These are phyloP conservation scores for Aureobasidium sp. DNA, from an alignment of 2,329 filamentous ascomycete genomes.

Conservation along the genomic window DNA sequence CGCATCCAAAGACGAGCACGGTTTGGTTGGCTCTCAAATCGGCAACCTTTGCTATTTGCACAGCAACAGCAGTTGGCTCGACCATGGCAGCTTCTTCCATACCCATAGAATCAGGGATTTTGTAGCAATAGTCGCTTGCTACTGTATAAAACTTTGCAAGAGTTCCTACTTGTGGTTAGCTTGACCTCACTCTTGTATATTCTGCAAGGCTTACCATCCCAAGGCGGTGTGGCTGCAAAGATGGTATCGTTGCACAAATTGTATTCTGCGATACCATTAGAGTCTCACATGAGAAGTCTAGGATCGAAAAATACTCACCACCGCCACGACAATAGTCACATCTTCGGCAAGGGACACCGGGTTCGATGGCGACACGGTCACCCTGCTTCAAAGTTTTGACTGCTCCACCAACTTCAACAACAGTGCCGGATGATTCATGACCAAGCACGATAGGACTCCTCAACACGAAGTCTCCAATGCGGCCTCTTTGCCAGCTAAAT, in stretches of 20 bases:
- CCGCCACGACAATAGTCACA: slow-evolving; percentile 34
- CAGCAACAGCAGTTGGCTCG: slow-evolving; percentile 45
- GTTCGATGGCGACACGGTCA: slow-evolving; percentile 42
- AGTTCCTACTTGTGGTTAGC: slow-evolving; percentile 28
- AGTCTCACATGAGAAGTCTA: no score
- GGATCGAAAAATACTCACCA: slow-evolving; percentile 32
- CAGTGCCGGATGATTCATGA: slow-evolving; percentile 37
- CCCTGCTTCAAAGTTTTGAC: slow-evolving; percentile 38
- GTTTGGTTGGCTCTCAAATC: slow-evolving; percentile 34
- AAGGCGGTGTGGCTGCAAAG: slow-evolving; percentile 44
- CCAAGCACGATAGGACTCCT: slow-evolving; percentile 46
- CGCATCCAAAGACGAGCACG: slow-evolving; percentile 41
- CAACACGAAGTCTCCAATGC: slow-evolving; percentile 53
- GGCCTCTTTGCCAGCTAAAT: slow-evolving; percentile 49
- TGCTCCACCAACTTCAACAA: slow-evolving; percentile 33
- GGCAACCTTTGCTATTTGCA: slow-evolving; percentile 37
- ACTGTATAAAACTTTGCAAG: slow-evolving; percentile 42
- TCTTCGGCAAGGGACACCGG: slow-evolving; percentile 37
- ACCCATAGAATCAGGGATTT: slow-evolving; percentile 35
- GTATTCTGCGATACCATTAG: slow-evolving; percentile 57
- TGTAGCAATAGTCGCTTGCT: slow-evolving; percentile 41
- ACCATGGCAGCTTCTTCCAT: slow-evolving; percentile 46
- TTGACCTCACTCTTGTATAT: neutral
- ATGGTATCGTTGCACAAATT: slow-evolving; percentile 62
- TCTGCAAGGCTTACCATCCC: slow-evolving; percentile 50